A percentile compares a stretch with the other conserved stretches of the same genome.
These are phyloP conservation scores for Chrysoporthe puriensis DNA, from an alignment of 2,329 filamentous ascomycete species.

Conservation along the genomic window DNA sequence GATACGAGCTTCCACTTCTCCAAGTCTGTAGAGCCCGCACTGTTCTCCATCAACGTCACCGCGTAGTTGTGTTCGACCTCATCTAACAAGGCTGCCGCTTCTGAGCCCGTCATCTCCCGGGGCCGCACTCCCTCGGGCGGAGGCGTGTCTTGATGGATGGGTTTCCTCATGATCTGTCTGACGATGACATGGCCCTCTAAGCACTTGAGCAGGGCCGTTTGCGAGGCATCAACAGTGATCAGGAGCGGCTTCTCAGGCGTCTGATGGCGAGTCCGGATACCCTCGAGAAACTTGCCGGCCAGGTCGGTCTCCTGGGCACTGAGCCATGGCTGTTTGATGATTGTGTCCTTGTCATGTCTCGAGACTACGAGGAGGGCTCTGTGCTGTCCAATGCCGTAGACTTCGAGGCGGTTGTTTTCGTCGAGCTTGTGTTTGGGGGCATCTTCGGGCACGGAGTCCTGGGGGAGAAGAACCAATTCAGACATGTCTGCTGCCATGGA, in stretches of 20 bases:
- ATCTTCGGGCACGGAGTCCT: neutral
- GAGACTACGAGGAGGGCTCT: neutral
- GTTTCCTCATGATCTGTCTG: neutral
- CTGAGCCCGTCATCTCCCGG: neutral
- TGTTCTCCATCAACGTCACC: constrained; percentile 4
- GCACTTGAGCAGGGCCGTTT: neutral
- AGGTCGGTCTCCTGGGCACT: neutral
- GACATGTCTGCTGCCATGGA: neutral
- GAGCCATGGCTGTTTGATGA: constrained; percentile 6
- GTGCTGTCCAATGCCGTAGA: neutral
- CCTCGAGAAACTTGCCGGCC: neutral
- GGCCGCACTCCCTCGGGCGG: neutral
- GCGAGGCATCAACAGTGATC: neutral
- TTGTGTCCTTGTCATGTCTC: neutral
- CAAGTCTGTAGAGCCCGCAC: neutral
- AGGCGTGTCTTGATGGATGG: neutral
- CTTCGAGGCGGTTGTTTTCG: neutral
- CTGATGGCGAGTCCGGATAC: neutral
- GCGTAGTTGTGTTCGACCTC: neutral
- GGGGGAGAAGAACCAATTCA: neutral
- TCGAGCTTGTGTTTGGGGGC: neutral
- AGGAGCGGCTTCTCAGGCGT: neutral
- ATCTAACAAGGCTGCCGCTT: neutral
- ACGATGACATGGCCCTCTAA: neutral
- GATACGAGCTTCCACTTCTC: neutral